A percentile compares a stretch with the other conserved stretches of the same genome.
phyloP scores from a whole-genome alignment of 1,139 yeast genomes.

The Hanseniaspora sp. region DNA sequence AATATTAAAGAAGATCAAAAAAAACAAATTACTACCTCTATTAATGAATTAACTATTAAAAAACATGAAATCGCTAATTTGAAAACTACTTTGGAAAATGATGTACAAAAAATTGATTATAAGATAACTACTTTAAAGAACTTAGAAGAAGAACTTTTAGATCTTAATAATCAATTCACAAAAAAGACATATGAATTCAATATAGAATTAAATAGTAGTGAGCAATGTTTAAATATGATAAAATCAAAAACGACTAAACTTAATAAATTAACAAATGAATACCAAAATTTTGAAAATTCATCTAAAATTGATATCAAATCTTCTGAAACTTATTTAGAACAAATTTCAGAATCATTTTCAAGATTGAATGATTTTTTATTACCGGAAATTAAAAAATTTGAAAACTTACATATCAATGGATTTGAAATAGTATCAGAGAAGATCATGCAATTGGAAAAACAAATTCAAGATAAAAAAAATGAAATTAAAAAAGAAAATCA shows the following conservation, averaged over 20 bases:
- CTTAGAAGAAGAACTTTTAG: neutral
- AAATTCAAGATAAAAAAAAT: constrained; percentile 22
- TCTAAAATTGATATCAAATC: neutral
- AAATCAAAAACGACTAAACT: neutral
- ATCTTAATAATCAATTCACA: neutral
- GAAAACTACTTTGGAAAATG: constrained; percentile 41
- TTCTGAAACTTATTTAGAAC: constrained; percentile 17
- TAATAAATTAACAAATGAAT: neutral
- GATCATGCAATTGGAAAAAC: neutral
- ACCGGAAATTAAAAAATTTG: constrained; percentile 17
- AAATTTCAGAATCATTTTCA: constrained; percentile 24
- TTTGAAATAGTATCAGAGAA: neutral
- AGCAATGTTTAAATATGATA: neutral
- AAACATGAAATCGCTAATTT: constrained; percentile 33
- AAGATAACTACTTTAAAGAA: neutral
- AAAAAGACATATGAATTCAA: neutral
- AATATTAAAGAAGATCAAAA: constrained; percentile 19
- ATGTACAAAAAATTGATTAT: constrained; percentile 31
- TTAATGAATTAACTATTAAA: neutral
- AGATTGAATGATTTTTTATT: constrained; percentile 18
- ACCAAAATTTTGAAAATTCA: neutral
- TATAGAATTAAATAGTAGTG: no score
- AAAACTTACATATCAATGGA: constrained; percentile 14
- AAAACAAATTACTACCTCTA: constrained; percentile 16
- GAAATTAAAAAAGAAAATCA: constrained; percentile 17